phyloP scores from a whole-genome alignment of 2,329 filamentous ascomycete species.

The Aspergillus sp. region DNA sequence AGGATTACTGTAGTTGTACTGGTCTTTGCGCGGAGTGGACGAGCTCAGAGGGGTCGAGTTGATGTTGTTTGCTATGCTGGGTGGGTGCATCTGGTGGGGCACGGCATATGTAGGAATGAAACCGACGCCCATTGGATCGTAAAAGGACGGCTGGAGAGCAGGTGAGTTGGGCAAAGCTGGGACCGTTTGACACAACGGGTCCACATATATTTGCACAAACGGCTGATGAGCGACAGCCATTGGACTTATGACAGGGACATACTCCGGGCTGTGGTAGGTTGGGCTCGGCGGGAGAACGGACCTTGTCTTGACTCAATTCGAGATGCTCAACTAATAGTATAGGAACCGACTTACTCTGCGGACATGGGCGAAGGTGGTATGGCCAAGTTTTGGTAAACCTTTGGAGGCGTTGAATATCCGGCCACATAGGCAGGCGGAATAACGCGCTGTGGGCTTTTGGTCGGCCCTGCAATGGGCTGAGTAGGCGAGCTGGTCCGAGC shows the following conservation, averaged over 20 bases:
- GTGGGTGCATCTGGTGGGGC: slow-evolving; percentile 21
- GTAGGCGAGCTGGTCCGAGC: slow-evolving; percentile 47
- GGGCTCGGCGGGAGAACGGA: slow-evolving; percentile 28
- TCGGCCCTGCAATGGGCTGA: slow-evolving; percentile 47
- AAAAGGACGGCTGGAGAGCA: slow-evolving; percentile 33
- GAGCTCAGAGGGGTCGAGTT: background rate
- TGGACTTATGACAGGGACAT: slow-evolving; percentile 29
- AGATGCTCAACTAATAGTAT: background rate
- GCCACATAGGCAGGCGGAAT: slow-evolving; percentile 33
- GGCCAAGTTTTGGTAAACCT: slow-evolving; percentile 32
- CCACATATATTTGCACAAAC: slow-evolving; percentile 36
- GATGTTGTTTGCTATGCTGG: slow-evolving; percentile 13
- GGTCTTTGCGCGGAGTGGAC: slow-evolving; percentile 10
- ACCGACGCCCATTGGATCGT: slow-evolving; percentile 32
- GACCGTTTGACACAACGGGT: slow-evolving; percentile 27
- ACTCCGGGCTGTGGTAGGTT: slow-evolving; percentile 33
- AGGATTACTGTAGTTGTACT: slow-evolving; percentile 20
- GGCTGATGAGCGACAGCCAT: slow-evolving; percentile 29
- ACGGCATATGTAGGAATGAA: slow-evolving; percentile 37
- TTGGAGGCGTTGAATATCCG: slow-evolving; percentile 41
- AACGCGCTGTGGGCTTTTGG: slow-evolving; percentile 40
- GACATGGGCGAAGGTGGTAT: slow-evolving; percentile 41
- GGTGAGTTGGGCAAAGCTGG: slow-evolving; percentile 36
- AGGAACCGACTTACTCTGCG: slow-evolving; percentile 37
- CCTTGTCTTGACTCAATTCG: slow-evolving; percentile 16